Base-by-base conservation (phyloP, 345 rosid genomes). In the Raphanus sativus region DNA sequence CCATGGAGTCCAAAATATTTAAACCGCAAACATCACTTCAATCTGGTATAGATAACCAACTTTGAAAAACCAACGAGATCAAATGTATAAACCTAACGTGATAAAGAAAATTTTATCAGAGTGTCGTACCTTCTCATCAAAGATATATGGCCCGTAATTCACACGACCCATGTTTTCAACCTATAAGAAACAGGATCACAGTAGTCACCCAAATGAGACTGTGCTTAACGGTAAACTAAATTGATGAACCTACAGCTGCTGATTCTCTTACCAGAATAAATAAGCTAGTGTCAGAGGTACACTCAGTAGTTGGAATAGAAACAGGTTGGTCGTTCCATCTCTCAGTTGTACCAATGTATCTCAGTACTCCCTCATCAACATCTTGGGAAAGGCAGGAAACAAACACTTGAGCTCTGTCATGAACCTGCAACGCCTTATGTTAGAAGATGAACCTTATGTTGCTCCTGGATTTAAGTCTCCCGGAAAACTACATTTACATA, bases 91-190 rank as follows among this genome's bases (percentile, higher is more conserved):
- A 40, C 66, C 1, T 16, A 21, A 69, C 6, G 24, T 11, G 24
- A 45, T 68, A 8, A 40, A 6, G 33, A 59, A 68, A 58, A 16
- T 3, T 36, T 5, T 25, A 4, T n/a, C 48, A 58, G 28, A 38
- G 3, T 21, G 30, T 26, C 21, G 76, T 85, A 87, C 98, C 97
- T 94, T 94, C 75, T 81, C 82, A 80, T 94, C 98, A 84, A 87
- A 91, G 62, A 89, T 17, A 87, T 86, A 88, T 29, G 74, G 76
- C 25, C 98, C 98, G 75, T 91, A 90, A 78, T 94, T 94, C 66
- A 91, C 86, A 10, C 89, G 97, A 29, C 98, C 98, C 95, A 89
- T 85, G 83, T 94, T 94, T 82, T 94, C 98, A 82, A 94, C 98
- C 97, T 94, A 78, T 7, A 82, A 69, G 67, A 82, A 68, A 21